Conservation (phyloP, 2,329 filamentous ascomycete genomes). For the Aspergillus latus region DNA sequence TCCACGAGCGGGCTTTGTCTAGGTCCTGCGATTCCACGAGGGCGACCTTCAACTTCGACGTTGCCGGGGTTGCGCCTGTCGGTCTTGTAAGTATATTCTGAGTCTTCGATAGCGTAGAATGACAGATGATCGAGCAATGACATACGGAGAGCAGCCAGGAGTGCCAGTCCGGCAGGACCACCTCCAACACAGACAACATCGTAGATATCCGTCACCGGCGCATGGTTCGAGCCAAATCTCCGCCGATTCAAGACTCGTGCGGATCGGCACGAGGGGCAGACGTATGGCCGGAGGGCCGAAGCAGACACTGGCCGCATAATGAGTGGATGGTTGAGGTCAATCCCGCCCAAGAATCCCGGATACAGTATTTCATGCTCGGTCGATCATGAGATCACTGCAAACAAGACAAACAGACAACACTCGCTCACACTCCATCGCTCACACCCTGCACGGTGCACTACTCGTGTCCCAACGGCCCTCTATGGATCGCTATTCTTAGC, state of each 20-base stretch:
- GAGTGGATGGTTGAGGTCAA: constrained; percentile 12
- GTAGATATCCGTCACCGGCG: constrained; percentile 68
- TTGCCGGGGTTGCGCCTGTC: constrained; percentile 72
- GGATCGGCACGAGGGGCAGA: constrained; percentile 43
- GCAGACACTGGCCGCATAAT: constrained; percentile 38
- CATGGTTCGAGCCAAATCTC: constrained; percentile 36
- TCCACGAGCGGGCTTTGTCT: constrained; percentile 64
- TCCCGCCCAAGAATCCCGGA: background rate
- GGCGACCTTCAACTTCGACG: constrained; percentile 76
- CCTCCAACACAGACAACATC: constrained; percentile 91
- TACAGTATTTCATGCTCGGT: background rate
- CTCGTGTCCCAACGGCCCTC: background rate
- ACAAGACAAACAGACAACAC: constrained; percentile 14
- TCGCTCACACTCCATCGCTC: background rate
- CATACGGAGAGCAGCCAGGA: constrained; percentile 73
- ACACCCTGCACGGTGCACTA: background rate
- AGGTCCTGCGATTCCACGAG: constrained; percentile 90
- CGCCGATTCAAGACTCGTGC: constrained; percentile 25
- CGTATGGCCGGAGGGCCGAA: constrained; percentile 37
- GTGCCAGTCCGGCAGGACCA: constrained; percentile 82
- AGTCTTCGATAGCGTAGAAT: background rate
- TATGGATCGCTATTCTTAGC: background rate
- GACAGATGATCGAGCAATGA: constrained; percentile 9
- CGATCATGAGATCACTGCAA: constrained; percentile 22
- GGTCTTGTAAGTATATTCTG: constrained; percentile 7